Percentiles rank a stretch among this genome's conserved stretches.
These are phyloP conservation scores for Petunia hybrid DNA, from an alignment of 305 asterid genomes.

Conservation along the genomic window DNA sequence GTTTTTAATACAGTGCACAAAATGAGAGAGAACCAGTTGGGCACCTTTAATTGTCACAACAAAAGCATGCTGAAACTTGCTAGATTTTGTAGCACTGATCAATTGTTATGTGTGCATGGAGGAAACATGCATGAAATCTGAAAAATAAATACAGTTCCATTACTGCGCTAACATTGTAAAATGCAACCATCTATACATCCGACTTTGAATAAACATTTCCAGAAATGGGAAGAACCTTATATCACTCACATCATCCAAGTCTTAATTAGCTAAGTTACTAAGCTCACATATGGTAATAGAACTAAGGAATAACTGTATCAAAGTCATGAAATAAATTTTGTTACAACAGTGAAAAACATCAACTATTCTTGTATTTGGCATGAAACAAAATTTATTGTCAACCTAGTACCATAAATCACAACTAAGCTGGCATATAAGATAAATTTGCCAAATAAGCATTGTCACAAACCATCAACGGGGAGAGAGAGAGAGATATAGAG, in stretches of 20 bases:
- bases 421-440: no score
- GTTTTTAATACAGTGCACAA: constrained; percentile 58
- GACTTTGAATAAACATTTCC: constrained; percentile 2
- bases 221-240: neutral
- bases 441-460: no score
- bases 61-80: neutral
- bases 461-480: no score
- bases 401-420: no score
- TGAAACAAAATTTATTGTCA: no score
- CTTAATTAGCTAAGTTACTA: neutral
- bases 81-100: no score
- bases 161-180: constrained; percentile 23
- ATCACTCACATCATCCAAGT: neutral
- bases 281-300: no score
- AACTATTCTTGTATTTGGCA: no score
- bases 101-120: neutral
- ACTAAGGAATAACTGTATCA: no score
- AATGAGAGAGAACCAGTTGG: constrained; percentile 13
- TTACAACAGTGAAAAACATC: no score
- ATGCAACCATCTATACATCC: constrained; percentile 27
- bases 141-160: neutral
- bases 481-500: no score
- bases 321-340: no score
- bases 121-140: constrained; percentile 21
- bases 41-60: constrained; percentile 16